phyloP scores from a whole-genome alignment of 2,329 filamentous ascomycete genomes.

The Ophiostoma quercus region DNA sequence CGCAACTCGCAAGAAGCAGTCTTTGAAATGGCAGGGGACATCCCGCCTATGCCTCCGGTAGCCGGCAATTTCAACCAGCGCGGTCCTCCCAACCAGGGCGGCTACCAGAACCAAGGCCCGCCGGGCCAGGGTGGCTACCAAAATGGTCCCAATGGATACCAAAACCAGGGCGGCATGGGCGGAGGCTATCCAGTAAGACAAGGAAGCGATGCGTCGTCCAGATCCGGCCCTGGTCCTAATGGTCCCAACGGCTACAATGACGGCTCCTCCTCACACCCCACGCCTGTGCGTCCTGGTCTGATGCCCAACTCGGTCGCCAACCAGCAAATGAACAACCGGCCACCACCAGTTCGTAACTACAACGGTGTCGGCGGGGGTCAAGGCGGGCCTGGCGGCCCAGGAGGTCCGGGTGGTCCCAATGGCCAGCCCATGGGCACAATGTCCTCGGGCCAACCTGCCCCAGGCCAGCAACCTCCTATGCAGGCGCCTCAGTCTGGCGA shows the following conservation, averaged over 20 bases:
- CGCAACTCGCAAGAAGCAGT: conserved; percentile 60
- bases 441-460: conserved; percentile 29
- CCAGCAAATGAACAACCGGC: conserved; percentile 47
- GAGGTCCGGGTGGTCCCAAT: conserved; percentile 24
- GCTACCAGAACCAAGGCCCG: conserved; percentile 20
- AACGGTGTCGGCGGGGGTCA: neutral
- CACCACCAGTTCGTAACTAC: conserved; percentile 55
- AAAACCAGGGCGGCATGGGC: conserved; percentile 24
- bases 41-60: conserved; percentile 45
- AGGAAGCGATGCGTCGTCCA: conserved; percentile 32
- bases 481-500: conserved; percentile 28
- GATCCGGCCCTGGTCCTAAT: conserved; percentile 19
- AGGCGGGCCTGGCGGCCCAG: conserved; percentile 27
- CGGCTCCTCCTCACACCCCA: conserved; percentile 47
- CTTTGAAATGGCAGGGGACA: conserved; percentile 66
- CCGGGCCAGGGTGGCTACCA: conserved; percentile 12
- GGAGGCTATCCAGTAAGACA: conserved; percentile 30
- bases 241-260: conserved; percentile 37
- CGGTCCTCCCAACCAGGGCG: conserved; percentile 1
- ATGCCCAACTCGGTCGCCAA: conserved; percentile 44
- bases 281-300: conserved; percentile 58
- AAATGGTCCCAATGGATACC: conserved; percentile 5
- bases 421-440: conserved; percentile 30
- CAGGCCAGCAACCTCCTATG: conserved; percentile 30
- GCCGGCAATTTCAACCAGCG: neutral